Conservation (phyloP, 1,139 yeast species). For the Blastobotrys capitulatus region DNA sequence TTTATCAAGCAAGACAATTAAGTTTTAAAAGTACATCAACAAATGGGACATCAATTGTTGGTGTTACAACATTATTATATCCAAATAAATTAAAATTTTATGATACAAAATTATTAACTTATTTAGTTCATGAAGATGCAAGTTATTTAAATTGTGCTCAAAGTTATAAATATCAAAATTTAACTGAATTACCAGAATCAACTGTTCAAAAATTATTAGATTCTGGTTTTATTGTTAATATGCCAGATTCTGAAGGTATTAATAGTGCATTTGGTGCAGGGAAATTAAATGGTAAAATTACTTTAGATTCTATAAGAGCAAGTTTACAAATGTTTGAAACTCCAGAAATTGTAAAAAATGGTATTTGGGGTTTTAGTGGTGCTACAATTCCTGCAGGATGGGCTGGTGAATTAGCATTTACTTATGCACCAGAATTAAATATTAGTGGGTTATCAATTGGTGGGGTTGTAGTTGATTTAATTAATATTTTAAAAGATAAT, state of each 20-base stretch:
- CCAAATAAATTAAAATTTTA: constrained; percentile 16
- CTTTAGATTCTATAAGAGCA: constrained; percentile 27
- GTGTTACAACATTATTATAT: constrained; percentile 27
- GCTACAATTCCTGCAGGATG: constrained; percentile 31
- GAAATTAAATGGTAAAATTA: constrained; percentile 23
- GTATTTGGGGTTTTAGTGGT: constrained; percentile 31
- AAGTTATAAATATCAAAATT: constrained; percentile 18
- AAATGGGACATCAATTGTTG: constrained; percentile 24
- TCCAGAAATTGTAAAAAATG: constrained; percentile 15
- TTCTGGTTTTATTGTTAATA: constrained; percentile 15
- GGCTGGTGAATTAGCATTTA: constrained; percentile 28
- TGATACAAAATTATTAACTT: constrained; percentile 22
- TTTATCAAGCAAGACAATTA: constrained; percentile 18
- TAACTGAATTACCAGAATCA: neutral
- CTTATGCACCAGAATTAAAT: constrained; percentile 30
- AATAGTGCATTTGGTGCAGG: constrained; percentile 25
- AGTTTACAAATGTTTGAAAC: constrained; percentile 13
- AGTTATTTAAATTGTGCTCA: constrained; percentile 27
- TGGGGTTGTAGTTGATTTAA: constrained; percentile 24
- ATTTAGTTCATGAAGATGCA: constrained; percentile 28
- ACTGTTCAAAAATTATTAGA: constrained; percentile 7
- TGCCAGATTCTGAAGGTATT: constrained; percentile 30
- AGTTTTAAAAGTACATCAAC: constrained; percentile 25
- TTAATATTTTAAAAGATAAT: constrained; percentile 18
- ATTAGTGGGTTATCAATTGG: constrained; percentile 27